Percentiles rank a stretch among this genome's conserved stretches.
These are phyloP conservation scores for Acanthamoeba rhysodes DNA, from an alignment of 208 protist species.

Conservation along the genomic window DNA sequence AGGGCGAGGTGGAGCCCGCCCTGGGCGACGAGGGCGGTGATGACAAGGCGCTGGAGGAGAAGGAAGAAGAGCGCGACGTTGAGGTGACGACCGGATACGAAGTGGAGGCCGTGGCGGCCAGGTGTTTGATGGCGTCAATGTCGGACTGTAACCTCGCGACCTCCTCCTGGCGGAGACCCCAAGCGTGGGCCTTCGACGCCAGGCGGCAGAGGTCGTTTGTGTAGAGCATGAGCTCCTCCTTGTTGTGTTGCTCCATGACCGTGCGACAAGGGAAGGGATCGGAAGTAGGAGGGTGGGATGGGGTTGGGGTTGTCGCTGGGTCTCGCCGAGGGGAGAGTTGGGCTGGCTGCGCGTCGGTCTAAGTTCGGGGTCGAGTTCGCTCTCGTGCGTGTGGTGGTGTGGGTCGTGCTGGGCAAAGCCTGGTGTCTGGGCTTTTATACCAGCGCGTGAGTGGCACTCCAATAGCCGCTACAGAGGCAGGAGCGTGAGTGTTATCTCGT, in stretches of 20 bases:
- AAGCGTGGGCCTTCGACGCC: neutral
- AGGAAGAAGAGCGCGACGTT: neutral
- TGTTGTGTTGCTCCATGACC: neutral
- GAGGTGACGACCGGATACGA: neutral
- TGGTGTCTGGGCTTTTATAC: no score
- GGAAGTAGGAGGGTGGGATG: no score
- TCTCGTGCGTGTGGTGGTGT: no score
- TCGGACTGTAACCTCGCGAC: neutral
- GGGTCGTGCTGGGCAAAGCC: no score
- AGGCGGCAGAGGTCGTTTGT: slow-evolving; percentile 55
- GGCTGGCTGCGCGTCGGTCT: no score
- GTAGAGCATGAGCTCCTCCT: neutral
- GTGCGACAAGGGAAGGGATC: no score
- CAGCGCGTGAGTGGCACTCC: no score
- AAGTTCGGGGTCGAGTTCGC: no score
- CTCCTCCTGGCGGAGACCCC: neutral
- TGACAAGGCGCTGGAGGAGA: neutral
- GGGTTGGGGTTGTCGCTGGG: no score
- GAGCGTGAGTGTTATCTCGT: neutral
- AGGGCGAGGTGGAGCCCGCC: no score
- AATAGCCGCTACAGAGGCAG: no score
- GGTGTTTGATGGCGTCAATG: slow-evolving; percentile 8
- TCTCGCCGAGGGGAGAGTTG: no score
- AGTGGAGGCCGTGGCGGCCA: neutral
- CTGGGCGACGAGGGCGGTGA: neutral